Percentiles rank a stretch among this genome's conserved stretches.
Conservation (phyloP, 805 yeast genomes). For the Nakazawaea holstii region DNA sequence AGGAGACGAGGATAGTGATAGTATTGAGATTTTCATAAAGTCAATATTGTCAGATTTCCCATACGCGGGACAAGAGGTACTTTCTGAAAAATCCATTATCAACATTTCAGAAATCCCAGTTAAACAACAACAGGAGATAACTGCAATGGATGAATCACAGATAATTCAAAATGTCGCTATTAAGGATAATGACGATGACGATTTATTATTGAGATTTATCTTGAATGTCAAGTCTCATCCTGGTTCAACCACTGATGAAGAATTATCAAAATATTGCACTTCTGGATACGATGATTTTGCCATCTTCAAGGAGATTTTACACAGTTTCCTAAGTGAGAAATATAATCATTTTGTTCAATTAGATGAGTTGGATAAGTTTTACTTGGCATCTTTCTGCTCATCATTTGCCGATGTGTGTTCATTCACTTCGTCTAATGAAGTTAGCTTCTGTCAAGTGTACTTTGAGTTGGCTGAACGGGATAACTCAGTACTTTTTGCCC, state of each 20-base stretch:
- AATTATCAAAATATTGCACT: conserved; percentile 1
- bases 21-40: neutral
- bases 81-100: neutral
- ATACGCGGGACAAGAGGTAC: neutral
- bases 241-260: conserved; percentile 5
- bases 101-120: neutral
- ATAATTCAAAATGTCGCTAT: conserved; percentile 3
- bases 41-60: conserved; percentile 2
- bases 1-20: no score
- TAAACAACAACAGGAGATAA: neutral
- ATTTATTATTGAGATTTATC: neutral
- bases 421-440: neutral
- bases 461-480: neutral
- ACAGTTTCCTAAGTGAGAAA: neutral
- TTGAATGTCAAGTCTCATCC: neutral
- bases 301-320: neutral
- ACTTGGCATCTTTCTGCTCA: neutral
- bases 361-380: conserved; percentile 4
- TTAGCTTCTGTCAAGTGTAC: neutral
- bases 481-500: neutral
- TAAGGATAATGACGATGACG: neutral
- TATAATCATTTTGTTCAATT: neutral
- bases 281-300: neutral
- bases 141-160: conserved; percentile 12
- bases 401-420: neutral